Conservation (phyloP, 1,139 yeast genomes). For the Scheffersomyces segobiensis region DNA sequence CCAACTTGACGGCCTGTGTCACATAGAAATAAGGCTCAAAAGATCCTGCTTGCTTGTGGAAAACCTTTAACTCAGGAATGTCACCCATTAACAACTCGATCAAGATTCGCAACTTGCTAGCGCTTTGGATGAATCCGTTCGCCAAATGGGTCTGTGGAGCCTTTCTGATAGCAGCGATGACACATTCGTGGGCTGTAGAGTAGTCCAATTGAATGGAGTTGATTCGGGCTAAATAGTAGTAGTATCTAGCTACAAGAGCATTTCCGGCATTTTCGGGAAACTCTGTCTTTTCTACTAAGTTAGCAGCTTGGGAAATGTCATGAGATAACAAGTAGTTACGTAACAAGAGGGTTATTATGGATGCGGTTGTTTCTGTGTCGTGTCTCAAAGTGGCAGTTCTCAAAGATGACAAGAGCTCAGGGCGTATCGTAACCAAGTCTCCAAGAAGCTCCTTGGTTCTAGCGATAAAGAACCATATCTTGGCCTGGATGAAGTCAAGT, state of each 20-base stretch:
- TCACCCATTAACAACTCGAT: constrained; percentile 96
- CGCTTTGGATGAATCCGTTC: constrained; percentile 84
- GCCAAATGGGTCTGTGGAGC: constrained; percentile 93
- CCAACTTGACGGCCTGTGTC: constrained; percentile 88
- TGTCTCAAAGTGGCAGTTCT: constrained; percentile 91
- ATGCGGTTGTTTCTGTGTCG: constrained; percentile 88
- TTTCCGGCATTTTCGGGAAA: constrained; percentile 87
- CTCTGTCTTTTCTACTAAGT: constrained; percentile 83
- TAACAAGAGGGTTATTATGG: constrained; percentile 77
- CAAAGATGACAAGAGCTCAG: constrained; percentile 68
- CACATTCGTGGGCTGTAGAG: constrained; percentile 85
- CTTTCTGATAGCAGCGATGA: constrained; percentile 90
- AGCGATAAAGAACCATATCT: constrained; percentile 89
- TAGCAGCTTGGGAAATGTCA: constrained; percentile 85
- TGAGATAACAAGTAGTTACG: constrained; percentile 78
- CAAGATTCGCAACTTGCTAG: constrained; percentile 83
- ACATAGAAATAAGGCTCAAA: constrained; percentile 83
- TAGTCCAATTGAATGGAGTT: constrained; percentile 92
- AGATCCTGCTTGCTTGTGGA: constrained; percentile 59
- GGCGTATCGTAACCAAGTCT: constrained; percentile 63
- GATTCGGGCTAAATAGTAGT: constrained; percentile 85
- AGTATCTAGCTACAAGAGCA: constrained; percentile 88
- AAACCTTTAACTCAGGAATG: constrained; percentile 86
- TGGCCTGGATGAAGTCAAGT: constrained; percentile 83
- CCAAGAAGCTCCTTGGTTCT: constrained; percentile 72